Conservation (phyloP, 805 yeast species). For the Suhomyces emberorum region DNA sequence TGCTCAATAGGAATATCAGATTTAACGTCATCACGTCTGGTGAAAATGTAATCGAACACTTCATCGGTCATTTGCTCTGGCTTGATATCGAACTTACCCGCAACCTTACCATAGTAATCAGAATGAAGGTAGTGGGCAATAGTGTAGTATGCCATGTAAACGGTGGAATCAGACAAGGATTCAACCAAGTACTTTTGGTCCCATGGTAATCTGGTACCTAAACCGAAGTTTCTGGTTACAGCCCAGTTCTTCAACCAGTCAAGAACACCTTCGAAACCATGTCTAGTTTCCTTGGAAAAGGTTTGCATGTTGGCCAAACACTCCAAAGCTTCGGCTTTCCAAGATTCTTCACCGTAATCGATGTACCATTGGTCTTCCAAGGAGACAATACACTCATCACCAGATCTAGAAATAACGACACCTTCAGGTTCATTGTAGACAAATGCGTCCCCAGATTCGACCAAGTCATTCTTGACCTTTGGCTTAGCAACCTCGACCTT, state of each 20-base stretch:
- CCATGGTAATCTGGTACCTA: slow-evolving; percentile 96
- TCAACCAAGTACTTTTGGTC: slow-evolving; percentile 91
- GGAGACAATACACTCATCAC: slow-evolving; percentile 94
- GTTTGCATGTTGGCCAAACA: slow-evolving; percentile 75
- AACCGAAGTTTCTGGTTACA: slow-evolving; percentile 91
- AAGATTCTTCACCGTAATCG: slow-evolving; percentile 91
- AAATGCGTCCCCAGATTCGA: slow-evolving; percentile 76
- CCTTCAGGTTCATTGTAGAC: slow-evolving; percentile 94
- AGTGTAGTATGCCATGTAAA: slow-evolving; percentile 94
- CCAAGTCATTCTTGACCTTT: slow-evolving; percentile 77
- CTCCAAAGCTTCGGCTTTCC: slow-evolving; percentile 81
- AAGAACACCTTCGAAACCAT: slow-evolving; percentile 90
- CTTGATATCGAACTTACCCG: slow-evolving; percentile 69
- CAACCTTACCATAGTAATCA: slow-evolving; percentile 76
- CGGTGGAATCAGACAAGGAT: slow-evolving; percentile 91
- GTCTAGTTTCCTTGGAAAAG: slow-evolving; percentile 76
- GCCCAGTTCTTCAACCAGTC: slow-evolving; percentile 99
- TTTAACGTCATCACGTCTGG: slow-evolving; percentile 57
- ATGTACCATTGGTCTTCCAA: slow-evolving; percentile 98
- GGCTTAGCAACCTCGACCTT: slow-evolving; percentile 90
- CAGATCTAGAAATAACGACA: slow-evolving; percentile 86
- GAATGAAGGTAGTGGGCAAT: slow-evolving; percentile 80
- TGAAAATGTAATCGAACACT: slow-evolving; percentile 87
- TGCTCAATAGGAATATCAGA: slow-evolving; percentile 63
- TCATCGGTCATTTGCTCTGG: slow-evolving; percentile 89